phyloP scores from a whole-genome alignment of 768 basidiomycete genomes.

The Leccinum arenicola region DNA sequence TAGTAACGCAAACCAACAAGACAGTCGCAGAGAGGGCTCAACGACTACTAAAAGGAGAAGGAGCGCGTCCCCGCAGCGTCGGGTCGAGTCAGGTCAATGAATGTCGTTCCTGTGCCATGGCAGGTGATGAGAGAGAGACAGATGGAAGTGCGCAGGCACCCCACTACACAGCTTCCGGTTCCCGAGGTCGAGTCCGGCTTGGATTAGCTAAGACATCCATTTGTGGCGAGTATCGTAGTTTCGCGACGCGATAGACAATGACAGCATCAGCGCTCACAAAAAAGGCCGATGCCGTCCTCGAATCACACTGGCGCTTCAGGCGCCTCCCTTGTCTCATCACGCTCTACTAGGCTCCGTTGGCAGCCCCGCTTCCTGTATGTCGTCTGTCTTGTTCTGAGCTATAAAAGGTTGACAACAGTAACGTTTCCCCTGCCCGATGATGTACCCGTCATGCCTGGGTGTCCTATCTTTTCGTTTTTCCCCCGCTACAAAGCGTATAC shows the following conservation, averaged over 20 bases:
- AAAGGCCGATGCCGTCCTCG: slow-evolving; percentile 24
- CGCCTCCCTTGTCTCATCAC: slow-evolving; percentile 15
- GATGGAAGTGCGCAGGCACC: background rate
- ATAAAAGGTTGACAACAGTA: slow-evolving; percentile 23
- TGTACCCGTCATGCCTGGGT: slow-evolving; percentile 28
- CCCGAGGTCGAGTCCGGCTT: slow-evolving; percentile 1
- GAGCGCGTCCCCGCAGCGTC: background rate
- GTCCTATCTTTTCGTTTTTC: slow-evolving; percentile 29
- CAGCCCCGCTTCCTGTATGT: slow-evolving; percentile 20
- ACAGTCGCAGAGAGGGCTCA: background rate
- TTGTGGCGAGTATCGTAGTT: slow-evolving; percentile 15
- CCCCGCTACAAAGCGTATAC: slow-evolving; percentile 35
- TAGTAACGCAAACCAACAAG: background rate
- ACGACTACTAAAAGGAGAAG: background rate
- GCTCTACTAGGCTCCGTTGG: slow-evolving; percentile 28
- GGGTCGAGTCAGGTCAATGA: background rate
- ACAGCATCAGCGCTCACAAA: slow-evolving; percentile 29
- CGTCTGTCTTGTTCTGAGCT: slow-evolving; percentile 8
- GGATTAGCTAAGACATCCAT: slow-evolving; percentile 19
- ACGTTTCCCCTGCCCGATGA: slow-evolving; percentile 5
- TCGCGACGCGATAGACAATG: background rate
- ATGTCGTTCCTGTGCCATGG: background rate
- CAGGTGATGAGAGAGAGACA: background rate
- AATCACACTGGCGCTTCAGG: slow-evolving; percentile 16
- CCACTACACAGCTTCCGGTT: background rate